These are phyloP conservation scores for Leccinellum albellum DNA, from an alignment of 768 basidiomycete species.

Conservation along the genomic window DNA sequence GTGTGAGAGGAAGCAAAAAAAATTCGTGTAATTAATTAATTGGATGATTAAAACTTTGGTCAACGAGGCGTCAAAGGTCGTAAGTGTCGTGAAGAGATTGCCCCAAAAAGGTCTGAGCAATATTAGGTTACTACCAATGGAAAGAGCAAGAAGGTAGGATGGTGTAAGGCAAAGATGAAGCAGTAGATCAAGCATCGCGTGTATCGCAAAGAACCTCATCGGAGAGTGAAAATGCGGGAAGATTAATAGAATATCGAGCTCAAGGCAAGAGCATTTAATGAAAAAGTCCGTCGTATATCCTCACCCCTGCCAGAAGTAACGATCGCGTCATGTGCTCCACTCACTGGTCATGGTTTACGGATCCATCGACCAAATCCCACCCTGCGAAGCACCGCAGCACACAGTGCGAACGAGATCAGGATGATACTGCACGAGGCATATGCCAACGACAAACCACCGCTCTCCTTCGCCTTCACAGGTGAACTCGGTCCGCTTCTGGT, in stretches of 20 bases:
- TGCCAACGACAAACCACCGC: background rate
- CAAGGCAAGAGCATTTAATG: background rate
- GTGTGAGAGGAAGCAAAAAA: background rate
- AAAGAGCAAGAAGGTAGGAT: background rate
- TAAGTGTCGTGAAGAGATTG: too few relatives aligned
- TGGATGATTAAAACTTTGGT: background rate
- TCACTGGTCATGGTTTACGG: constrained; percentile 18
- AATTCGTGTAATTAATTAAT: background rate
- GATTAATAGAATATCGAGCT: background rate
- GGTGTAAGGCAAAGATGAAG: background rate
- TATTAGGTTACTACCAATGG: background rate
- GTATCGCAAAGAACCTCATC: background rate
- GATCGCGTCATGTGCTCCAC: background rate
- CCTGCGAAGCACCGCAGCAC: constrained; percentile 25
- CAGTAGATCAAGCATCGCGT: background rate
- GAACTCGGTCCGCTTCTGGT: background rate
- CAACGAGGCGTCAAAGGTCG: too few relatives aligned
- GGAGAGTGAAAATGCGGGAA: background rate
- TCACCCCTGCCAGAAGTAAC: background rate
- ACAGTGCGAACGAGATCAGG: constrained; percentile 27
- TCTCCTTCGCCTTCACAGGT: constrained; percentile 7
- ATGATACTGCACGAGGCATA: constrained; percentile 23
- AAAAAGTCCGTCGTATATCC: background rate
- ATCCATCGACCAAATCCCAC: constrained; percentile 23
- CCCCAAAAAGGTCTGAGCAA: background rate